phyloP scores from a whole-genome alignment of 495 filamentous ascomycete species.

The Recurvomyces mirabilis region DNA sequence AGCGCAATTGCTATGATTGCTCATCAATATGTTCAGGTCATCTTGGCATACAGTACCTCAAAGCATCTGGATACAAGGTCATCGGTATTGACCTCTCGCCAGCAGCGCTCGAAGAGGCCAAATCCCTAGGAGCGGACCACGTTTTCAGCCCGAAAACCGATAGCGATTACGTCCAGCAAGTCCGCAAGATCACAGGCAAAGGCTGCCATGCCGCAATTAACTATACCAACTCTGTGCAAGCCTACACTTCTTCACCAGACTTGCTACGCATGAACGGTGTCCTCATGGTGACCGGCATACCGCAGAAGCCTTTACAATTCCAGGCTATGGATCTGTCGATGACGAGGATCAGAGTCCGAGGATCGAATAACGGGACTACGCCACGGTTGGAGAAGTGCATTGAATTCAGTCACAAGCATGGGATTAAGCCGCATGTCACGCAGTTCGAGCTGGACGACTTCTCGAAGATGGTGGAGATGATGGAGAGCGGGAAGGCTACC shows the following conservation, averaged over 20 bases:
- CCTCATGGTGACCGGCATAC: conserved; percentile 27
- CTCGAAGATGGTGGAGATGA: conserved; percentile 26
- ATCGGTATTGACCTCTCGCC: conserved; percentile 27
- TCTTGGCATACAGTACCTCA: conserved; percentile 25
- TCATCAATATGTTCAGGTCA: too few relatives aligned
- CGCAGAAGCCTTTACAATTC: conserved; percentile 19
- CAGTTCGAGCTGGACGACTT: conserved; percentile 23
- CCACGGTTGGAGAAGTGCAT: conserved; percentile 17
- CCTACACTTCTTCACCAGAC: conserved; percentile 25
- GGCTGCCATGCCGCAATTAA: conserved; percentile 26
- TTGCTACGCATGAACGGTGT: conserved; percentile 24
- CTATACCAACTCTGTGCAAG: conserved; percentile 25
- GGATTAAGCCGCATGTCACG: conserved; percentile 23
- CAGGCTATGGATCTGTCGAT: conserved; percentile 23
- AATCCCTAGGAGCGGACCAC: conserved; percentile 23
- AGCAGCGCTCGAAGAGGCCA: conserved; percentile 22
- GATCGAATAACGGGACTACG: conserved; percentile 24
- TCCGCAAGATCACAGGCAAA: conserved; percentile 22
- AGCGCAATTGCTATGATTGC: too few relatives aligned
- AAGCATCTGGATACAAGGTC: conserved; percentile 25
- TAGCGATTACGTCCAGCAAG: conserved; percentile 22
- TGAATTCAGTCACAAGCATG: conserved; percentile 25
- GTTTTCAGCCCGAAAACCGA: conserved; percentile 24
- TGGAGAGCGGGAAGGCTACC: conserved; percentile 13
- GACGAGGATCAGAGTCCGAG: conserved; percentile 15